These are phyloP conservation scores for Daucus carota DNA, from an alignment of 129 eudicot genomes.

Conservation along the genomic window DNA sequence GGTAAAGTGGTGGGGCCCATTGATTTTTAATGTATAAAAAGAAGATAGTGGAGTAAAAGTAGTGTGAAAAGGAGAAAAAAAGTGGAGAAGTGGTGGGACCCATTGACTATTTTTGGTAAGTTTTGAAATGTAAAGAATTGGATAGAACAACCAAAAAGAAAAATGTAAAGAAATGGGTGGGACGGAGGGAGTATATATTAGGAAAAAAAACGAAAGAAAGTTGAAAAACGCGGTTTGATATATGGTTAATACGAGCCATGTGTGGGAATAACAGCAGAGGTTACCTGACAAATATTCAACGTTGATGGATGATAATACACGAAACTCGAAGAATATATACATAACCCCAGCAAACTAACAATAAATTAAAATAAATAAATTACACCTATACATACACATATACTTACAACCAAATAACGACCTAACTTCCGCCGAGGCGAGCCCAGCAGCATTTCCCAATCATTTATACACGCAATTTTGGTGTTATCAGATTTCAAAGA, in stretches of 20 bases:
- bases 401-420: neutral
- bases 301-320: neutral
- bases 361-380: neutral
- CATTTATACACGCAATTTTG: neutral
- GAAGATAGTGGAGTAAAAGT: too few species aligned
- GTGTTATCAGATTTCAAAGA: neutral
- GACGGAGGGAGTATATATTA: too few species aligned
- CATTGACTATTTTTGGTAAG: too few species aligned
- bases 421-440: conserved; percentile 6
- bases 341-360: neutral
- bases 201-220: too few species aligned
- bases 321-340: neutral
- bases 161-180: too few species aligned
- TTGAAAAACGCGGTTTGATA: neutral
- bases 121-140: too few species aligned
- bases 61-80: too few species aligned
- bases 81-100: too few species aligned
- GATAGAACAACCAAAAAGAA: too few species aligned
- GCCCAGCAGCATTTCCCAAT: neutral
- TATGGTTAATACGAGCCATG: too few species aligned
- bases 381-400: neutral
- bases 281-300: neutral
- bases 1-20: too few species aligned
- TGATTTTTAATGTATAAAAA: too few species aligned
- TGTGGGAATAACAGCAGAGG: neutral